Evolutionary conservation across 1,284 basidiomycete species (phyloP), one percentile per base, ranked within the genome.

Genomic region (Trichosporon asahii): DNA sequence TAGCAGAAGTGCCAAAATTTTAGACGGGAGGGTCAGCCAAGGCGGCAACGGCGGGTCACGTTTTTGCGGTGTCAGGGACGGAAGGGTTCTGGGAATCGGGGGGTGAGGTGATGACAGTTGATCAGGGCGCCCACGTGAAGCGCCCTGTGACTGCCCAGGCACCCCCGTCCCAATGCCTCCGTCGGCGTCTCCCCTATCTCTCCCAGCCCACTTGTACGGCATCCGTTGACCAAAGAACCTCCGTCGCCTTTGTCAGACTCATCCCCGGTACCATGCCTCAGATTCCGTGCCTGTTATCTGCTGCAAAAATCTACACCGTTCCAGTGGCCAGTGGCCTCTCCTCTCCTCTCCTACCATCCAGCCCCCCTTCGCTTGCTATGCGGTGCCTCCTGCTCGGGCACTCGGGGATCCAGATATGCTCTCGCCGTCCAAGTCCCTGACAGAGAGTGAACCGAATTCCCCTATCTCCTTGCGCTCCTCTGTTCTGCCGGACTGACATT

Each of bases 121-220:
- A 31, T 61, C 57, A 61, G 57, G 57, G 57, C 57, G 33, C 27
- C 18, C 57, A 61, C 57, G 57, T 61, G 57, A 61, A 53, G 57
- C 27, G 29, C 57, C 57, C 57, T 61, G 57, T 61, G 57, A 61
- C 57, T 31, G 57, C 57, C 31, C 57, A 29, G 57, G 25, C 57
- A 31, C 27, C 57, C 29, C 29, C 57, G 27, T 23, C 14, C n/a
- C 29, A 61, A 61, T 31, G 57, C 21, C 57, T n/a, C 57, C 57
- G 57, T 29, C 57, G 57, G 29, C n/a, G 29, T 33, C 29, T 29
- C 27, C n/a, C 57, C 57, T 61, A 61, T 61, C 57, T 31, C 57
- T 31, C 27, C 15, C 57, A 29, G 27, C 57, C 57, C 57, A 61
- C 57, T 61, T 31, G 57, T 61, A 61, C 57, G 57, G 57, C 57